Percentiles rank a stretch among this genome's conserved stretches.
phyloP scores from a whole-genome alignment of 2,329 filamentous ascomycete genomes.

The Talaromyces islandicus region DNA sequence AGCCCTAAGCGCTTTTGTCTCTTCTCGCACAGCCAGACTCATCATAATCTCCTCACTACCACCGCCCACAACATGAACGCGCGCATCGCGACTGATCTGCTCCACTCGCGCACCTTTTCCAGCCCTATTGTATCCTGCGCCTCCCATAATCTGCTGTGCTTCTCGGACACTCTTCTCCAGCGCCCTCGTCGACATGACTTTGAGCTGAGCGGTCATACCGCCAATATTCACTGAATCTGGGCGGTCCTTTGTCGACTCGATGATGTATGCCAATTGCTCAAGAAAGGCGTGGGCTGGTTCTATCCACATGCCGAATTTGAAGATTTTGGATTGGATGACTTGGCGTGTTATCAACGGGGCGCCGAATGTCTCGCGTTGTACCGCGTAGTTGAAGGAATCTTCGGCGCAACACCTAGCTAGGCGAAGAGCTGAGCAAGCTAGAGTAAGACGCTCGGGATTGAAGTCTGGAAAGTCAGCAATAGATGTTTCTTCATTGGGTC shows the following conservation, averaged over 20 bases:
- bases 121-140: slow-evolving; percentile 46
- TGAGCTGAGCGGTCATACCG: slow-evolving; percentile 47
- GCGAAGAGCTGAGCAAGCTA: slow-evolving; percentile 59
- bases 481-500: neutral
- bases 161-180: slow-evolving; percentile 50
- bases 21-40: slow-evolving; percentile 23
- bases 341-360: slow-evolving; percentile 53
- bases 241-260: slow-evolving; percentile 39
- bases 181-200: slow-evolving; percentile 48
- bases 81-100: slow-evolving; percentile 48
- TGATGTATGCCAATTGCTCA: slow-evolving; percentile 55
- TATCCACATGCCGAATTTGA: slow-evolving; percentile 54
- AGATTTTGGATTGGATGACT: slow-evolving; percentile 55
- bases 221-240: slow-evolving; percentile 41
- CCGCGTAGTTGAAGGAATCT: slow-evolving; percentile 56
- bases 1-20: slow-evolving; percentile 10
- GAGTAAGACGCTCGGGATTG: slow-evolving; percentile 67
- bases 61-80: slow-evolving; percentile 40
- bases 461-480: slow-evolving; percentile 45
- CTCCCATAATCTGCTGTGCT: slow-evolving; percentile 52
- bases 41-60: slow-evolving; percentile 37
- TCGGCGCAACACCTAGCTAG: slow-evolving; percentile 56
- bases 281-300: slow-evolving; percentile 58
- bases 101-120: slow-evolving; percentile 48
- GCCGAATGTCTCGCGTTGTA: slow-evolving; percentile 61